Base-by-base conservation (phyloP, 306 rosid species). In the Phaseolus lunatus region DNA sequence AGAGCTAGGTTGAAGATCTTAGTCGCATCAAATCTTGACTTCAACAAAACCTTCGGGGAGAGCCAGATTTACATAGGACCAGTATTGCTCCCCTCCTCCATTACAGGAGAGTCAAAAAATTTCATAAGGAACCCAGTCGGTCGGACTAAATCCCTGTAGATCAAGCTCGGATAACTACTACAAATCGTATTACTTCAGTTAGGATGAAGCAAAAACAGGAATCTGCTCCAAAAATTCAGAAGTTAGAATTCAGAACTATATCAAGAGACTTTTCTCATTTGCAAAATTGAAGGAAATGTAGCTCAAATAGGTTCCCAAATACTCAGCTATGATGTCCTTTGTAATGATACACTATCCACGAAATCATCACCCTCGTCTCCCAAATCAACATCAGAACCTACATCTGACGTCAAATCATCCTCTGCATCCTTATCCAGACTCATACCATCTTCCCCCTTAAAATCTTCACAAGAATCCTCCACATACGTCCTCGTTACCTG, bases 311-410 rank as follows among this genome's bases (percentile, higher is more conserved):
- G 20, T 39, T 68, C 50, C 23, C 9, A n/a, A 24, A 54, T 41
- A 74, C 72, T 73, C 58, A 10, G 67, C 78, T 57, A 59, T 41
- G 75, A 16, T 57, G 80, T 80, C 84, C 79, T 82, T 73, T 53
- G 50, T 41, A 20, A 76, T 79, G 76, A 67, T 29, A 43, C 23
- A 52, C 43, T 70, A 77, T 84, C 82, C 3, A 78, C 85, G 70
- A 58, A 58, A 58, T 61, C 79, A 67, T 79, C 83, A 41, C 76
- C 90, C 12, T 82, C 90, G 44, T 85, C 86, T 9, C 72, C 67
- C 3, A 90, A 84, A 20, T 78, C 96, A 78, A 58, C 78, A 73
- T 82, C 92, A 73, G 82, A 79, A 64, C 72, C 88, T 31, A 68
- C 10, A 41, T 80, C 81, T 0, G 80, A 77, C 15, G 78, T 43